Percentiles rank a stretch among this genome's conserved stretches.
These are phyloP conservation scores for Dentipellis fragilis DNA, from an alignment of 768 basidiomycete genomes.

Conservation along the genomic window DNA sequence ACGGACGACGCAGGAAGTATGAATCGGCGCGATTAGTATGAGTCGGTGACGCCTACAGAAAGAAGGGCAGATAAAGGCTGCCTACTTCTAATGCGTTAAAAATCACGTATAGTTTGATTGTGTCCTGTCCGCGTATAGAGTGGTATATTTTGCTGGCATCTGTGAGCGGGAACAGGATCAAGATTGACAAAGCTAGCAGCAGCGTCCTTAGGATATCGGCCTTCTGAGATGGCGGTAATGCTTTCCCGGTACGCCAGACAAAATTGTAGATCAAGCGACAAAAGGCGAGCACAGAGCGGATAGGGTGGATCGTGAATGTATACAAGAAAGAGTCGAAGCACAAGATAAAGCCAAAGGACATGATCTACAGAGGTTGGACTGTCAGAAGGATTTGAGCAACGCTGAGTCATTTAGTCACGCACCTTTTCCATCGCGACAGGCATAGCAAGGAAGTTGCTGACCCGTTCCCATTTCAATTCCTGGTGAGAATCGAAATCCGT, in stretches of 20 bases:
- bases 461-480: constrained; percentile 91
- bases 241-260: constrained; percentile 33
- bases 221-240: constrained; percentile 81
- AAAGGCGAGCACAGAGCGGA: constrained; percentile 65
- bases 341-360: constrained; percentile 84
- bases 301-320: constrained; percentile 94
- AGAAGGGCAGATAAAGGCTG: constrained; percentile 2
- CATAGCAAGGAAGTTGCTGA: constrained; percentile 90
- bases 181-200: constrained; percentile 63
- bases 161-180: constrained; percentile 71
- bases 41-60: background rate
- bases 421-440: constrained; percentile 94
- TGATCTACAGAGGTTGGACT: constrained; percentile 42
- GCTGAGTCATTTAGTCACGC: constrained; percentile 8
- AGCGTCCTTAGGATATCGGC: constrained; percentile 82
- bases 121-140: constrained; percentile 94
- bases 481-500: constrained; percentile 95
- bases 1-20: background rate
- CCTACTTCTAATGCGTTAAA: constrained; percentile 96
- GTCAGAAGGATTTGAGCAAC: background rate
- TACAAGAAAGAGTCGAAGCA: constrained; percentile 97
- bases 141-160: constrained; percentile 99
- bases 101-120: constrained; percentile 97
- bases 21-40: background rate
- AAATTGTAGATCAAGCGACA: constrained; percentile 43